Conservation (phyloP, 78 protist species). For the Polysphondylium violaceum region DNA sequence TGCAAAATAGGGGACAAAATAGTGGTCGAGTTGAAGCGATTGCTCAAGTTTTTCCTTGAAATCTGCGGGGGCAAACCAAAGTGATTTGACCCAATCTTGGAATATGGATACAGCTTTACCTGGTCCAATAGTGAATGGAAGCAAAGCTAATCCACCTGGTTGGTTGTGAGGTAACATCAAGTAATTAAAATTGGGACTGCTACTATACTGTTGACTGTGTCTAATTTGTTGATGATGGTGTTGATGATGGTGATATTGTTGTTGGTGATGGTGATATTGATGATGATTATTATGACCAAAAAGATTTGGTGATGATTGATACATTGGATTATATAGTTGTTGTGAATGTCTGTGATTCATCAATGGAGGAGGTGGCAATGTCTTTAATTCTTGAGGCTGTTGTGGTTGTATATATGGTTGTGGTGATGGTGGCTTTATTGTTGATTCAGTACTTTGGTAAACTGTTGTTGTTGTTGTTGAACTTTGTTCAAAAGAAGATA, state of each 20-base stretch:
- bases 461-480: constrained; percentile 1
- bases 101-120: constrained; percentile 21
- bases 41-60: constrained; percentile 44
- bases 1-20: constrained; percentile 30
- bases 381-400: not conserved
- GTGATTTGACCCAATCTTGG: constrained; percentile 50
- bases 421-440: not conserved
- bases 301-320: not conserved
- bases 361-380: not conserved
- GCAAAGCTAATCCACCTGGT: constrained; percentile 42
- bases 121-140: constrained; percentile 35
- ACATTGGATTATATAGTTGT: not conserved
- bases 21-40: constrained; percentile 2
- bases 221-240: not conserved
- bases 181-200: not conserved
- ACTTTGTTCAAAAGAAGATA: not conserved
- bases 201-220: not conserved
- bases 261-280: constrained; percentile 2
- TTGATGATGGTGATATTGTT: not conserved
- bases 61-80: constrained; percentile 58
- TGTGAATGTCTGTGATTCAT: not conserved
- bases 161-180: constrained; percentile 53
- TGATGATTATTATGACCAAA: not conserved
- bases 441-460: not conserved
- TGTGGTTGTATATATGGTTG: not conserved